Evolutionary conservation across 208 protist genomes (phyloP).

Genomic region (Trichomonas vaginalis): DNA sequence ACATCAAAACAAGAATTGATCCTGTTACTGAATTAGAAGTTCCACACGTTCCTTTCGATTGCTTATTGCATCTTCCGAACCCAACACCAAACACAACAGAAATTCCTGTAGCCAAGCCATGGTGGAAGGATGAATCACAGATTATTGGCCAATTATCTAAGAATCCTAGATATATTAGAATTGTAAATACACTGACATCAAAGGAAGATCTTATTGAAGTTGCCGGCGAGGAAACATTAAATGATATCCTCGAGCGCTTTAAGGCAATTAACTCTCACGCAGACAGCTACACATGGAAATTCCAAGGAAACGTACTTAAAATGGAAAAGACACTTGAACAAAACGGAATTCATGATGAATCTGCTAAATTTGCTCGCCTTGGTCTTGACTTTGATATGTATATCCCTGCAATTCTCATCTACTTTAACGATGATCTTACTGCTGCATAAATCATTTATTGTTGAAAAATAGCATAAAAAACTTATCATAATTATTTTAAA

Average conservation of each 20-base stretch:
- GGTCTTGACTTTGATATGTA: conserved; percentile 24
- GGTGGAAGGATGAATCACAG: conserved; percentile 27
- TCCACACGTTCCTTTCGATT: conserved; percentile 20
- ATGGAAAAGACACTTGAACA: conserved; percentile 28
- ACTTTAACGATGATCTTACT: conserved; percentile 36
- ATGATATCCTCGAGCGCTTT: conserved; percentile 28
- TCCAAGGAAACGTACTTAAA: not conserved
- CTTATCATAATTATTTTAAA: too few species aligned
- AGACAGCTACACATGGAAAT: conserved; percentile 32
- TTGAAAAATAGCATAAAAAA: too few species aligned
- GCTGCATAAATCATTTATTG: conserved; percentile 20
- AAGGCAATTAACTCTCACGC: conserved; percentile 29
- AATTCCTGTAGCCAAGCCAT: not conserved
- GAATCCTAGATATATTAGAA: conserved; percentile 20
- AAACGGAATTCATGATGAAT: conserved; percentile 33
- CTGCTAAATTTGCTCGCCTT: conserved; percentile 18
- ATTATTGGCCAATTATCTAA: conserved; percentile 24
- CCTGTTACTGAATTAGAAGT: conserved; percentile 6
- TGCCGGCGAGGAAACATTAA: conserved; percentile 27
- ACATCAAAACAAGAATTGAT: conserved; percentile 27
- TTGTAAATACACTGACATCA: conserved; percentile 27
- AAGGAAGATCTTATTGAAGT: conserved; percentile 28
- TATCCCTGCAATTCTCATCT: conserved; percentile 32
- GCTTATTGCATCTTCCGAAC: conserved; percentile 18
- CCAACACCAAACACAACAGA: not conserved